Evolutionary conservation across 2,329 filamentous ascomycete genomes (phyloP), one percentile per base, ranked within the genome.

Genomic region (Colletotrichum phormii): DNA sequence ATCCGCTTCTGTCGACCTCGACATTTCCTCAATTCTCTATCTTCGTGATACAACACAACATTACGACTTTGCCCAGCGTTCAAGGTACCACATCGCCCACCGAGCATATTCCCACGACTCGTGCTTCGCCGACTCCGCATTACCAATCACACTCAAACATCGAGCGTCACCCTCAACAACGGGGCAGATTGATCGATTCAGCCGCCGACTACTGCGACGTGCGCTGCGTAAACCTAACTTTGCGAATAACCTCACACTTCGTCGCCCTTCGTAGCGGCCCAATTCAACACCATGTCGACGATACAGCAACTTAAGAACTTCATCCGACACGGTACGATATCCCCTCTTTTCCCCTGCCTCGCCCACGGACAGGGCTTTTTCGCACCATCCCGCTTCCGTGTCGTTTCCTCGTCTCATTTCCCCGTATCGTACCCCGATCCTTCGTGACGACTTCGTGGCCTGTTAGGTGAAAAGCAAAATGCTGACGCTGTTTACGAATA

Each of bases 291-390:
- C 78, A 91, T 91, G 89, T 91, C 89, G 79, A 91, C 90, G 77
- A 97, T 98, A 86, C 96, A 98, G 86, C 97, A 97, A 82, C 90
- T 98, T 79, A 98, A 98, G 86, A 98, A 98, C 85, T 97, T 98
- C 85, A 97, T 98, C 85, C 94, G 96, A 77, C 96, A 98, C 88
- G 96, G 90, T 91, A 85, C 69, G 86, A 79, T 49, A 68, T 55
- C n/a, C 49, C 46, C 33, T 67, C 65, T 7, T 59, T 49, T 37
- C 54, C 59, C n/a, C 35, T 15, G 59, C 61, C 22, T 42, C 13
- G 54, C 26, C 26, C 37, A 9, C 42, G 18, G 7, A 49, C 18
- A 4, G 42, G 18, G 8, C 13, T 2, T 49, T 13, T 6, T 33
- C 9, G 5, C 15, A 7, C 9, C 35, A 6, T 46, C 9, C 35